phyloP scores from a whole-genome alignment of 2,329 filamentous ascomycete genomes.

The Trichoderma arundinaceum region DNA sequence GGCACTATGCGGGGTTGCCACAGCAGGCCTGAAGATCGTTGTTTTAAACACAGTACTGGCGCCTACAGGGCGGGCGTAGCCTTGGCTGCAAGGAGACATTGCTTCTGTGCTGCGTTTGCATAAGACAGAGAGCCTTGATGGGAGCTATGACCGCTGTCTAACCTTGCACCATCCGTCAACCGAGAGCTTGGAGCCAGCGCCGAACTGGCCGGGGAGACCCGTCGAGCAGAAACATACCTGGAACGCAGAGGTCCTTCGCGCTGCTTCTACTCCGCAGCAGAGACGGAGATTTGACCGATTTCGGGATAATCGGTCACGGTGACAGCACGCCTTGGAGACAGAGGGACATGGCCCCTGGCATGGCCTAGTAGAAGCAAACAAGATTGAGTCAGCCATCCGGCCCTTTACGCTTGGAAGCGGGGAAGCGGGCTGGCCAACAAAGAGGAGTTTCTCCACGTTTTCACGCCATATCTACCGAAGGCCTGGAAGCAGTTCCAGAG shows the following conservation, averaged over 20 bases:
- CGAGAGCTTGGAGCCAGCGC: neutral
- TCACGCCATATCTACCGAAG: slow-evolving; percentile 14
- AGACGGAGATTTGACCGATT: slow-evolving; percentile 25
- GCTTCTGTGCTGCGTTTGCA: neutral
- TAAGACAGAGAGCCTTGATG: neutral
- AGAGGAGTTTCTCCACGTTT: slow-evolving; percentile 26
- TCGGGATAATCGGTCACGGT: slow-evolving; percentile 24
- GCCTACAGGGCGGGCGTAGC: too few species aligned
- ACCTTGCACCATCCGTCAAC: neutral
- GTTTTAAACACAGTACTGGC: slow-evolving; percentile 12
- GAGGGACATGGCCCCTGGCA: slow-evolving; percentile 3
- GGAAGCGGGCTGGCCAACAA: slow-evolving; percentile 13
- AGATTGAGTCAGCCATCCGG: slow-evolving; percentile 17
- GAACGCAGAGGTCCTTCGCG: neutral
- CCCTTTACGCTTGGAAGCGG: slow-evolving; percentile 9
- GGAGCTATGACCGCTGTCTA: neutral
- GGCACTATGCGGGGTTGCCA: slow-evolving; percentile 27
- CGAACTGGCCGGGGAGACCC: too few species aligned
- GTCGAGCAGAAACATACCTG: neutral
- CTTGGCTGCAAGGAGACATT: slow-evolving; percentile 3
- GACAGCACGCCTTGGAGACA: neutral
- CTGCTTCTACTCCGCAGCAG: slow-evolving; percentile 18
- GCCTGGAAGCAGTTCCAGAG: slow-evolving; percentile 15
- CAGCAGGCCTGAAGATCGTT: slow-evolving; percentile 25
- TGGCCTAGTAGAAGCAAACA: neutral